phyloP scores from a whole-genome alignment of 192 early-diverging fungal species.

The Allomyces macrogynus region DNA sequence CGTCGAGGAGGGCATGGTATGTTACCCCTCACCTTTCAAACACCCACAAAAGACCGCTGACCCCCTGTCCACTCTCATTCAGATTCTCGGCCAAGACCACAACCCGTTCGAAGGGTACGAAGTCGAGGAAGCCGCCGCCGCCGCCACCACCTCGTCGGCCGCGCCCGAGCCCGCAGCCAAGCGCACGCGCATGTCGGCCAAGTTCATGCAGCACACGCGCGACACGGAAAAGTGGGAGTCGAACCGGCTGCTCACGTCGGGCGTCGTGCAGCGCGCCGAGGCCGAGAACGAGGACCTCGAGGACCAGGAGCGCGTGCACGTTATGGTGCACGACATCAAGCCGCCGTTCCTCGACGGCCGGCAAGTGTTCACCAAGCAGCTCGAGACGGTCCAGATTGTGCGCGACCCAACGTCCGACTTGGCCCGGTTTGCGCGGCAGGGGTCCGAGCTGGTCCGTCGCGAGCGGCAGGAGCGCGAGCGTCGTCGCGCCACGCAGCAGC shows the following conservation, averaged over 20 bases:
- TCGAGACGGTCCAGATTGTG: constrained; percentile 68
- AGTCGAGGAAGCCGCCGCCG: constrained; percentile 60
- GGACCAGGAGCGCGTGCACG: constrained; percentile 62
- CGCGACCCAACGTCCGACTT: constrained; percentile 82
- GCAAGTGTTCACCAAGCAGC: constrained; percentile 68
- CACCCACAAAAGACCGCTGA: too few relatives aligned
- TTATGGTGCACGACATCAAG: constrained; percentile 80
- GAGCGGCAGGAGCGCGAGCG: constrained; percentile 78
- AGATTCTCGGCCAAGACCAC: constrained; percentile 37
- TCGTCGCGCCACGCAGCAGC: constrained; percentile 50
- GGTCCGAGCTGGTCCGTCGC: constrained; percentile 71
- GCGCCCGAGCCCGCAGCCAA: background rate
- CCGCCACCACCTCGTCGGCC: constrained; percentile 7
- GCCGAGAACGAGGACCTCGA: constrained; percentile 56
- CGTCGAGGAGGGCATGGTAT: constrained; percentile 51
- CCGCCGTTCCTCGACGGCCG: constrained; percentile 92
- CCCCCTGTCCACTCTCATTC: too few relatives aligned
- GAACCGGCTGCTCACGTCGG: constrained; percentile 75
- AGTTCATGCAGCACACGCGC: constrained; percentile 74
- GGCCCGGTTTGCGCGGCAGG: constrained; percentile 82
- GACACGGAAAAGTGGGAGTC: constrained; percentile 92
- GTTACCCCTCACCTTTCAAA: background rate
- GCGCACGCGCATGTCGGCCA: constrained; percentile 55
- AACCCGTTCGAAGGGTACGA: constrained; percentile 69
- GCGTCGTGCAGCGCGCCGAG: constrained; percentile 58